A percentile compares a stretch with the other conserved stretches of the same genome.
These are phyloP conservation scores for Fonsecaea pedrosoi DNA, from an alignment of 2,329 filamentous ascomycete genomes.

Conservation along the genomic window DNA sequence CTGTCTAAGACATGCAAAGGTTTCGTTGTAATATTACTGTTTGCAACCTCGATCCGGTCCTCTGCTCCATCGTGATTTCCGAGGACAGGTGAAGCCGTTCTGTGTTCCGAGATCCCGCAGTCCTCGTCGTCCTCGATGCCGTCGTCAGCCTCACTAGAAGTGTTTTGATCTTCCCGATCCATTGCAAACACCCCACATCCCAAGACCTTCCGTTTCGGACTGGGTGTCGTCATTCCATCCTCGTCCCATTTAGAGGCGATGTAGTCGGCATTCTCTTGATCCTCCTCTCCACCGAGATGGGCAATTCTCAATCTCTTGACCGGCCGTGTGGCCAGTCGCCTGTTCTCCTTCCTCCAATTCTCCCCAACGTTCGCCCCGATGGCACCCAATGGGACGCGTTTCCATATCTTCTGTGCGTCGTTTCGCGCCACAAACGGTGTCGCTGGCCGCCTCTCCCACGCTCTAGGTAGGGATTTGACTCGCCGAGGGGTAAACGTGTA, in stretches of 20 bases:
- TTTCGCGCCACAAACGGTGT: slow-evolving; percentile 49
- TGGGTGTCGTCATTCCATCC: slow-evolving; percentile 18
- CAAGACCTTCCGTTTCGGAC: slow-evolving; percentile 31
- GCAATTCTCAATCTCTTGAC: slow-evolving; percentile 18
- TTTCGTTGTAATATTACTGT: not conserved
- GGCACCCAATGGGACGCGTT: slow-evolving; percentile 45
- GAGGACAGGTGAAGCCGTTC: slow-evolving; percentile 11
- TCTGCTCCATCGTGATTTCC: not conserved
- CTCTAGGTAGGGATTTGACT: slow-evolving; percentile 45
- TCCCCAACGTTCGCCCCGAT: slow-evolving; percentile 21
- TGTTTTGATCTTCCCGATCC: slow-evolving; percentile 8
- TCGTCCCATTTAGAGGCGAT: slow-evolving; percentile 33
- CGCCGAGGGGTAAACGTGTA: slow-evolving; percentile 50
- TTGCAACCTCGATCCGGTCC: not conserved
- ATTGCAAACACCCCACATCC: slow-evolving; percentile 10
- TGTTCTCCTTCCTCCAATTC: slow-evolving; percentile 35
- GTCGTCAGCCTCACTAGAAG: not conserved
- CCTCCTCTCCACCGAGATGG: slow-evolving; percentile 23
- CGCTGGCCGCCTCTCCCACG: slow-evolving; percentile 55
- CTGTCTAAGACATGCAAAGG: slow-evolving; percentile 18
- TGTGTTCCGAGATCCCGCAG: not conserved
- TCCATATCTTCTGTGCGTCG: slow-evolving; percentile 55
- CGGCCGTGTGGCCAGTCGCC: slow-evolving; percentile 32
- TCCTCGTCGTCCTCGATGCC: slow-evolving; percentile 4
- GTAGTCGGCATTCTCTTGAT: slow-evolving; percentile 37